A percentile compares a stretch with the other conserved stretches of the same genome.
Conservation (phyloP, 2,329 filamentous ascomycete species). For the Fusarium sp. region DNA sequence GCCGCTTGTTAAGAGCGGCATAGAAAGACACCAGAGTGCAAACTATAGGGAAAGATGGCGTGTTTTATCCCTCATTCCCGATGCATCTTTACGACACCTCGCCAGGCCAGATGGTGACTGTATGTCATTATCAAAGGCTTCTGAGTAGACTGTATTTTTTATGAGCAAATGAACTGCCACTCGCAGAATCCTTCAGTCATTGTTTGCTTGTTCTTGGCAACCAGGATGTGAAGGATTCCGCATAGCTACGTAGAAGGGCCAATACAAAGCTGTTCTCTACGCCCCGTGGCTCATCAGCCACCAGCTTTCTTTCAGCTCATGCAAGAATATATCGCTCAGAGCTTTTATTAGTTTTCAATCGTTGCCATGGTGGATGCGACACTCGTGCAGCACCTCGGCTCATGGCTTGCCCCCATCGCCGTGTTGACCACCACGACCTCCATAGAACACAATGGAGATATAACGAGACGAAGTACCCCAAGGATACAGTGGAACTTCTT, state of each 20-base stretch:
- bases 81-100: neutral
- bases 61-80: neutral
- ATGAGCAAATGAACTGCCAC: neutral
- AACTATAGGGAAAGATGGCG: no score
- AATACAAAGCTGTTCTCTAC: neutral
- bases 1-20: accelerated
- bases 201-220: neutral
- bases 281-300: neutral
- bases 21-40: neutral
- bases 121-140: neutral
- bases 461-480: accelerated
- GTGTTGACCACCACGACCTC: neutral
- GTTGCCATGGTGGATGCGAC: neutral
- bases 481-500: no score
- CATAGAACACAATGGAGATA: neutral
- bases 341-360: neutral
- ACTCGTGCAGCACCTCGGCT: neutral
- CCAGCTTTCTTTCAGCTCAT: neutral
- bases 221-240: neutral
- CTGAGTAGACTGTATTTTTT: neutral
- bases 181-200: neutral
- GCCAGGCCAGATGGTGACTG: neutral
- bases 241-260: accelerated
- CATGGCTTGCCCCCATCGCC: no score
- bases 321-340: neutral